Percentiles rank a stretch among this genome's conserved stretches.
phyloP scores from a whole-genome alignment of 345 rosid genomes.

The Geranium rotundifolium region DNA sequence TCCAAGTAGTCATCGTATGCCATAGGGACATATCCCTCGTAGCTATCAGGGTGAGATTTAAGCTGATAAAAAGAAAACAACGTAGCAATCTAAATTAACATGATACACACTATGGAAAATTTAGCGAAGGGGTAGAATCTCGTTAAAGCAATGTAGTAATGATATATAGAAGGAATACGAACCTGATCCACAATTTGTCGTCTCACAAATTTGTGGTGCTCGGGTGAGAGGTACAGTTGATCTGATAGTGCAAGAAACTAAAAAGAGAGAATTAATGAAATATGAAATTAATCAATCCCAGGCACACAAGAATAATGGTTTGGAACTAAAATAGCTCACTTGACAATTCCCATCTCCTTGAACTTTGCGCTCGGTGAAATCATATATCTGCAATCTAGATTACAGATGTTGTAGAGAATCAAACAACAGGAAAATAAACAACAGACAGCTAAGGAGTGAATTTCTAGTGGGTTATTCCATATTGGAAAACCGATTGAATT shows the following conservation, averaged over 20 bases:
- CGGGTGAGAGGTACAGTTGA: slow-evolving; percentile 28
- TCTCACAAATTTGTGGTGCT: slow-evolving; percentile 32
- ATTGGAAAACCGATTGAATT: background rate
- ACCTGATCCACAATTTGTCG: slow-evolving; percentile 34
- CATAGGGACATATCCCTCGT: slow-evolving; percentile 76
- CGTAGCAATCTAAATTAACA: slow-evolving; percentile 2
- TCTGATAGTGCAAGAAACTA: slow-evolving; percentile 43
- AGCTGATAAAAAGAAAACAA: slow-evolving; percentile 24
- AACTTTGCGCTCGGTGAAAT: slow-evolving; percentile 50
- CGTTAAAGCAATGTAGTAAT: slow-evolving; percentile 1
- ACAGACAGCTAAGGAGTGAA: background rate
- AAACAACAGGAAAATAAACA: background rate
- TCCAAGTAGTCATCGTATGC: slow-evolving; percentile 49
- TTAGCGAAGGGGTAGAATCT: background rate
- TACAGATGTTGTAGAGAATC: background rate
- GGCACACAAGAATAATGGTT: background rate
- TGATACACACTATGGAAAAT: background rate
- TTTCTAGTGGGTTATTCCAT: background rate
- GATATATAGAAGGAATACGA: background rate
- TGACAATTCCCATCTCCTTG: slow-evolving; percentile 84
- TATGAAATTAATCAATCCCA: background rate
- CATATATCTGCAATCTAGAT: slow-evolving; percentile 42
- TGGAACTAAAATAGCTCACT: slow-evolving; percentile 21
- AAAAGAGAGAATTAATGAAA: slow-evolving; percentile 10
- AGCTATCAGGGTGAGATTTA: slow-evolving; percentile 29